phyloP scores from a whole-genome alignment of 2,329 filamentous ascomycete species.

The Colletotrichum tabaci region DNA sequence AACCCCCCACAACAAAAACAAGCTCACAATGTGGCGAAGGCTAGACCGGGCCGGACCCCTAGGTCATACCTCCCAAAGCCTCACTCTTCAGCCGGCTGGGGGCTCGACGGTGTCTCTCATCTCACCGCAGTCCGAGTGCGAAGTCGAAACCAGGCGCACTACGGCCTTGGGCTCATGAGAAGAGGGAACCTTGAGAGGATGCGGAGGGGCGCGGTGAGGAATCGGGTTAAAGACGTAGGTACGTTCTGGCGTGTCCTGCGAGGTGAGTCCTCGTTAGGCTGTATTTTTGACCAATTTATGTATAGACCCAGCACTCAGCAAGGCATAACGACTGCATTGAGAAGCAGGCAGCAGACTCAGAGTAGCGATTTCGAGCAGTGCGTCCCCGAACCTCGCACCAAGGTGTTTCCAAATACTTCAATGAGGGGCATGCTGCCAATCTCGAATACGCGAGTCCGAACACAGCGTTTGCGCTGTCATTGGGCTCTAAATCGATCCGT shows the following conservation, averaged over 20 bases:
- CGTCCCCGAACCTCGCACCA: neutral
- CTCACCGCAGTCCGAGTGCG: conserved; percentile 27
- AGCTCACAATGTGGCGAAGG: neutral
- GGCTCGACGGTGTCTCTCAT: conserved; percentile 5
- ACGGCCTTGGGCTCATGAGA: neutral
- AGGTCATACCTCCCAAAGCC: neutral
- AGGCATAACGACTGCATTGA: neutral
- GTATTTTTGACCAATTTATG: neutral
- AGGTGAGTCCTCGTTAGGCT: neutral
- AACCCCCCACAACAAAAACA: neutral
- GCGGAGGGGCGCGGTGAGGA: neutral
- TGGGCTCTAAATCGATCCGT: conserved; percentile 7
- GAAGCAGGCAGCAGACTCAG: neutral
- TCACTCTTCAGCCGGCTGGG: neutral
- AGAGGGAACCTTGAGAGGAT: neutral
- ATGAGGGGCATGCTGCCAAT: conserved; percentile 9
- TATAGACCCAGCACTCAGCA: neutral
- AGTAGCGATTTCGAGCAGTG: neutral
- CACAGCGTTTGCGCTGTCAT: neutral
- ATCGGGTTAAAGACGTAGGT: neutral
- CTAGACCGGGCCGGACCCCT: neutral
- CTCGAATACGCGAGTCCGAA: neutral
- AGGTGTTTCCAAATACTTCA: neutral
- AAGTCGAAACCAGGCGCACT: neutral
- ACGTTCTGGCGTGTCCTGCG: neutral